Base-by-base conservation (phyloP, 331 rosid species). In the Malus hybrid region DNA sequence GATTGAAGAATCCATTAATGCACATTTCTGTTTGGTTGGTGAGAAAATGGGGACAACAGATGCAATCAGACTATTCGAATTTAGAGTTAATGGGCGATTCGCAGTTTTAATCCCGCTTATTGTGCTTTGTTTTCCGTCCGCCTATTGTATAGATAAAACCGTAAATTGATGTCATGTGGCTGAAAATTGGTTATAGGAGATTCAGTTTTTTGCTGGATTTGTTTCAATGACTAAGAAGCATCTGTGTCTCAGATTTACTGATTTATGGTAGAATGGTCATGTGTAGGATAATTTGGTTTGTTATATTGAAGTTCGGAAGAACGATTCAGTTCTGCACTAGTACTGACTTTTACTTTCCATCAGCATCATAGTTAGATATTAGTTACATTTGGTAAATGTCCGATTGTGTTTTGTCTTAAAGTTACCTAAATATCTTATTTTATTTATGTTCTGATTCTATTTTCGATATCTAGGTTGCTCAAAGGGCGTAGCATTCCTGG, bases 401-500 rank as follows among this genome's bases (percentile, higher is more conserved):
- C 46, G 12, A 19, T 55, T 20, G 11, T 54, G 72, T 36, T 12
- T 76, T 67, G 61, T 68, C 28, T 34, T 67, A 67, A 39, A 7
- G 18, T 5, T 67, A 4, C 12, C 16, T 36, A 54, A 48, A 13
- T 50, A 56, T n/a, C 57, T 42, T 1, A 5, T 46, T 34, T 56
- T 56, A 20, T 20, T 29, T 28, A 5, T 60, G 32, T 55, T 20
- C 2, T 59, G 64, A 27, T 22, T 67, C 7, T 59, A n/a, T 48
- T 29, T 14, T 36, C 39, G 69, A 52, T 75, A 67, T 69, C 32
- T 82, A 93, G 98, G 88, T 83, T 93, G 80, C 96, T 91, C 77
- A 93, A 91, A 82, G 98, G 98, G 74, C 97, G 97, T 61, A 87
- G 88, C 71, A 91, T 93, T 73, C 98, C 98, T 32, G 98, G 98